phyloP scores from a whole-genome alignment of 345 rosid genomes.

The Citrus unshiu region DNA sequence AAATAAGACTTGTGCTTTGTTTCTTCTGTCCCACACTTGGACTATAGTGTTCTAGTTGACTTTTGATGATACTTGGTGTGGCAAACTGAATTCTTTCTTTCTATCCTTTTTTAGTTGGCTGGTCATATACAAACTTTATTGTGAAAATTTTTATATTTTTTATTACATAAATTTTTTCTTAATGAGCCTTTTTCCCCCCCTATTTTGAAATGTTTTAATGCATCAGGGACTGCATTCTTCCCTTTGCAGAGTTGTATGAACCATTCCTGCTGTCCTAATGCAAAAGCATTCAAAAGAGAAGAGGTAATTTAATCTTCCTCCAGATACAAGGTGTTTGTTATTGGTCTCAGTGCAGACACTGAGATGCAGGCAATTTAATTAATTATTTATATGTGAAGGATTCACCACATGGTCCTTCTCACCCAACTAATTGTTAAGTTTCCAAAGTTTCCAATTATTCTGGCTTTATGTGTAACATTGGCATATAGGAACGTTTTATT shows the following conservation, averaged over 20 bases:
- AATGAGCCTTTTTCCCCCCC: background rate
- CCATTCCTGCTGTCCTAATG: constrained; percentile 87
- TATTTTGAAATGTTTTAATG: constrained; percentile 1
- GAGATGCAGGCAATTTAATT: background rate
- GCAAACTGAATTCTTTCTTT: background rate
- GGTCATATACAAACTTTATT: background rate
- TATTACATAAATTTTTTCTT: background rate
- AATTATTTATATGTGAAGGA: background rate
- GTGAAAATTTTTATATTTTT: background rate
- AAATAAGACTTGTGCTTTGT: background rate
- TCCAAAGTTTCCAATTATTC: background rate
- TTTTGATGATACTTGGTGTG: background rate
- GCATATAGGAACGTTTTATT: background rate
- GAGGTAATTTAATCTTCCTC: constrained; percentile 40
- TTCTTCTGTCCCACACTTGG: background rate
- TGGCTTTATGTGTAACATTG: background rate
- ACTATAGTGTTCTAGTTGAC: background rate
- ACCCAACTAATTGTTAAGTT: background rate
- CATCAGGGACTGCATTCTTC: constrained; percentile 86
- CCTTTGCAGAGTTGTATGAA: constrained; percentile 94
- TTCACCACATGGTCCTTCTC: background rate
- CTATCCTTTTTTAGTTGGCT: background rate
- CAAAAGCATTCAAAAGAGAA: constrained; percentile 94
- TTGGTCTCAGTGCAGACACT: background rate
- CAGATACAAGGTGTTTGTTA: background rate